These are phyloP conservation scores for Diaporthe vexans DNA, from an alignment of 2,329 filamentous ascomycete species.

Conservation along the genomic window DNA sequence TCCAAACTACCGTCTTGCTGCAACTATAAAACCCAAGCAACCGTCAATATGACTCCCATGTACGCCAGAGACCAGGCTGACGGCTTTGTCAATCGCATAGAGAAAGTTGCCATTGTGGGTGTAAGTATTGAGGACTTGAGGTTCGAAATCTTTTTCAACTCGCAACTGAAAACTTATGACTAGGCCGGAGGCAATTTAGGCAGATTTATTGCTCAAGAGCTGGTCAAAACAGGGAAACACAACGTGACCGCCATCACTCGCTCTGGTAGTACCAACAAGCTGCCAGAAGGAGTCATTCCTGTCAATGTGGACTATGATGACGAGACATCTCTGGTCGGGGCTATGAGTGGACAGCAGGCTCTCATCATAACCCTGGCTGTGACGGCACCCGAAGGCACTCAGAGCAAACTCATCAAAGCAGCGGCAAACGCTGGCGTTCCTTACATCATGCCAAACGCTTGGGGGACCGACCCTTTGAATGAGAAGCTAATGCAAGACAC, in stretches of 20 bases:
- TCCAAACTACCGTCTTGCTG: neutral
- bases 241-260: constrained; percentile 65
- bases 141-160: too few species aligned
- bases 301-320: constrained; percentile 63
- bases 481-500: constrained; percentile 35
- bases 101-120: constrained; percentile 47
- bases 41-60: constrained; percentile 26
- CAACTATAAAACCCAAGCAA: neutral
- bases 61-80: constrained; percentile 38
- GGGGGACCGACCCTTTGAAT: constrained; percentile 47
- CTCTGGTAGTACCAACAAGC: constrained; percentile 54
- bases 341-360: constrained; percentile 52
- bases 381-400: constrained; percentile 52
- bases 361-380: constrained; percentile 57
- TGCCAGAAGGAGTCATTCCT: constrained; percentile 56
- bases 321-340: constrained; percentile 47
- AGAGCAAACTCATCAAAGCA: constrained; percentile 57
- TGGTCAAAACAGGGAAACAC: constrained; percentile 60
- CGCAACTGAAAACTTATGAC: constrained; percentile 5
- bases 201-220: constrained; percentile 46
- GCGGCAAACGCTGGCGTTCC: constrained; percentile 58
- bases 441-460: constrained; percentile 62
- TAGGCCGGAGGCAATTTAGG: constrained; percentile 47
- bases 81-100: constrained; percentile 43
- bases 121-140: constrained; percentile 38